Evolutionary conservation across 306 rosid species (phyloP), one percentile per base, ranked within the genome.

Genomic region (Vigna nakashimae): DNA sequence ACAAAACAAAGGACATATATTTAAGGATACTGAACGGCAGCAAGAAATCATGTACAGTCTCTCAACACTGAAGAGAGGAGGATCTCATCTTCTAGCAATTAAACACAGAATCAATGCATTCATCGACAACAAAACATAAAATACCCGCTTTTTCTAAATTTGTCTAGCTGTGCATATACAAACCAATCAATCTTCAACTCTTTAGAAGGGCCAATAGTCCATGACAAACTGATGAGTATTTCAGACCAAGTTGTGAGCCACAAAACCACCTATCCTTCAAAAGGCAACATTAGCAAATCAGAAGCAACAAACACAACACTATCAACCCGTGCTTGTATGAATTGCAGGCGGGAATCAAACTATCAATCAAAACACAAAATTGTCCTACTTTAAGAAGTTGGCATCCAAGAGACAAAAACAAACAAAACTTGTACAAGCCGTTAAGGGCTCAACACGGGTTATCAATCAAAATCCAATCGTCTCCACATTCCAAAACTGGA

Each of bases 261-360:
- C 40, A 79, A 72, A 63, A 74, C 71, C 85, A 84, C 26, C 77
- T 79, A 74, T 80, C 71, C 38, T 80, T 82, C 71, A 46, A 36
- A 42, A 81, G 55, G 49, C 46, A 59, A 65, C 32, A 51, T 36
- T 36, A 38, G 63, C 59, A 56, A 66, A 85, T 58, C 53, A 80
- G 69, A 67, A 38, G 52, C 69, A 74, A 78, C 36, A 79, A 76
- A 74, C 53, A 63, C 43, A 59, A 36, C 22, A 78, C 18, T 56
- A 9, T 24, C 73, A 51, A 68, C 20, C 52, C 40, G 17, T 51
- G 65, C 69, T 71, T 72, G 52, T 17, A 66, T 65, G 42, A 81
- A 67, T 32, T 32, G 18, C 51, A 36, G 28, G 28, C 40, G 78
- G 80, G 77, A 20, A 72, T 52, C 52, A 65, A 67, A 24, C 56